Conservation (phyloP, 139 green algal species). For the Coelastrella sp. region DNA sequence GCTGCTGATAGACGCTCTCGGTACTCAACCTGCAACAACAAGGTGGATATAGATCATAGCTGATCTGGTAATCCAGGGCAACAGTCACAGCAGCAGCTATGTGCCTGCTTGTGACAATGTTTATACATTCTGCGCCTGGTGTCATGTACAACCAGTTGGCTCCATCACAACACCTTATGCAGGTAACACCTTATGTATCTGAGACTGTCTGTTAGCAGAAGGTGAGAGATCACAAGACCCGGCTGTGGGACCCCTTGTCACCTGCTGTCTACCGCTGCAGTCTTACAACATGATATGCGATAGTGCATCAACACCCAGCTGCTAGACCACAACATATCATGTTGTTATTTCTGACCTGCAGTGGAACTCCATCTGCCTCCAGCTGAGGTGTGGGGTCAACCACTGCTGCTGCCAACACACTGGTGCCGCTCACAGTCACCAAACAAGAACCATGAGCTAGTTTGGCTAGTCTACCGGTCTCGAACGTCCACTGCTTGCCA, state of each 20-base stretch:
- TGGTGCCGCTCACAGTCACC: conserved; percentile 61
- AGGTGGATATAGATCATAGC: background rate
- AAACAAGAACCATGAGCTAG: conserved; percentile 75
- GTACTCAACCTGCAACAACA: conserved; percentile 78
- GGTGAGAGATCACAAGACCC: too few relatives aligned
- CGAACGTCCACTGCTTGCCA: conserved; percentile 62
- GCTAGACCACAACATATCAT: background rate
- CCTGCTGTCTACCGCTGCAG: too few relatives aligned
- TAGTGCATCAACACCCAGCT: background rate
- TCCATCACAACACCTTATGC: too few relatives aligned
- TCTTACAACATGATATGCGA: background rate
- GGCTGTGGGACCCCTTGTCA: too few relatives aligned
- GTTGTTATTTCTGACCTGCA: too few relatives aligned
- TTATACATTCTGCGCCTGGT: too few relatives aligned
- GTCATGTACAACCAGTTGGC: too few relatives aligned
- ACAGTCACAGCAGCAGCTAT: too few relatives aligned
- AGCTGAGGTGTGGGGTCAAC: conserved; percentile 37
- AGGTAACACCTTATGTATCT: too few relatives aligned
- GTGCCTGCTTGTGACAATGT: too few relatives aligned
- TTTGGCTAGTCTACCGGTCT: conserved; percentile 74
- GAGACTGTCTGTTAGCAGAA: too few relatives aligned
- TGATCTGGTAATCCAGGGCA: background rate
- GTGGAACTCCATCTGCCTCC: conserved; percentile 48
- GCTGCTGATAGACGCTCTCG: conserved; percentile 71
- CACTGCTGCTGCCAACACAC: conserved; percentile 74